phyloP scores from a whole-genome alignment of 75 land plant species.

The Sequoia sempervirens region DNA sequence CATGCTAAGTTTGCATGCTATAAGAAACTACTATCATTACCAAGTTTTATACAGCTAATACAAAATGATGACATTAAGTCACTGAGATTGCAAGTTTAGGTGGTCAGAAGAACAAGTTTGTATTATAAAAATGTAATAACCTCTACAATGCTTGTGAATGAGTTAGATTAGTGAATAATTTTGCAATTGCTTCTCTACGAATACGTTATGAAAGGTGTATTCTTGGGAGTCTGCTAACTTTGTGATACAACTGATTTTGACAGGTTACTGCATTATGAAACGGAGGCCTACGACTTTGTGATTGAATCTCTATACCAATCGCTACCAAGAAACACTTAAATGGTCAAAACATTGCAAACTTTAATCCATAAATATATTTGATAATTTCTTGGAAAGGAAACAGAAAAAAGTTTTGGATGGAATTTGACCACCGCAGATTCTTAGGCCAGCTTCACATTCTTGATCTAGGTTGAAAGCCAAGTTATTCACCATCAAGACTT shows the following conservation, averaged over 20 bases:
- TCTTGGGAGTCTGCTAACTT: background rate
- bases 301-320: background rate
- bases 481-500: too few species aligned
- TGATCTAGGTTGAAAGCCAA: too few species aligned
- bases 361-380: background rate
- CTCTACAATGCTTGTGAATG: background rate
- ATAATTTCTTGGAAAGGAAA: too few species aligned
- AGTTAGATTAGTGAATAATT: background rate
- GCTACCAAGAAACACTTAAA: background rate
- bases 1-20: background rate
- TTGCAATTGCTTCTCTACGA: background rate
- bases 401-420: too few species aligned
- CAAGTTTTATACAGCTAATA: background rate
- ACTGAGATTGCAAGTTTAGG: background rate
- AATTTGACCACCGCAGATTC: too few species aligned
- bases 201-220: background rate
- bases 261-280: too few species aligned
- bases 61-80: background rate
- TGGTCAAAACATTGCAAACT: background rate
- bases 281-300: background rate
- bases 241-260: too few species aligned
- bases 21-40: background rate
- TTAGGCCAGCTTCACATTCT: too few species aligned
- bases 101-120: background rate
- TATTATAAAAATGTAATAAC: background rate